A percentile compares a stretch with the other conserved stretches of the same genome.
Evolutionary conservation across 441 rosid genomes (phyloP).

Genomic region (Syzygium syzygioides): DNA sequence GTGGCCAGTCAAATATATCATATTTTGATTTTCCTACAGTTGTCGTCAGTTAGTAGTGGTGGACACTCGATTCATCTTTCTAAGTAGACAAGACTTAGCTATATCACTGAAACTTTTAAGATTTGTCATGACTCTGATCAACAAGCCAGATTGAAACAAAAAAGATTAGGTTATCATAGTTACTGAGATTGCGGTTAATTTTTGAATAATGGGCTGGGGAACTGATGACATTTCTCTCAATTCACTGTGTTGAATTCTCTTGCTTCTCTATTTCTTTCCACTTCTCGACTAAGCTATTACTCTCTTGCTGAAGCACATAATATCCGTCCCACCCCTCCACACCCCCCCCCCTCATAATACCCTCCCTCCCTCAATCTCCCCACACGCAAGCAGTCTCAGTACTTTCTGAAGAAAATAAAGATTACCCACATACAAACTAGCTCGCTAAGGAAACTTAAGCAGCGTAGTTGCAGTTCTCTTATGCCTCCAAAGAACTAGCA

Average conservation of each 20-base stretch:
- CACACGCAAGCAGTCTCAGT: not conserved
- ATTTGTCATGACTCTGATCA: not conserved
- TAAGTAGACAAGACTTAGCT: not conserved
- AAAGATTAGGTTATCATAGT: not conserved
- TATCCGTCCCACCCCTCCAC: too few species aligned
- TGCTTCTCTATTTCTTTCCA: not conserved
- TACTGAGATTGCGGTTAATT: not conserved
- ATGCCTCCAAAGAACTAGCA: not conserved
- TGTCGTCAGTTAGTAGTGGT: not conserved
- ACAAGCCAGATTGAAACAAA: not conserved
- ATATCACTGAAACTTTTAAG: not conserved
- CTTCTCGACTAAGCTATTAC: not conserved
- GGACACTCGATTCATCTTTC: not conserved
- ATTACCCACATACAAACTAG: not conserved
- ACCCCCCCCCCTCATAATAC: too few species aligned
- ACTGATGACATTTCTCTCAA: not conserved
- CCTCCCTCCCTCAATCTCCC: not conserved
- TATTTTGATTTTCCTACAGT: not conserved
- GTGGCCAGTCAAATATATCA: not conserved
- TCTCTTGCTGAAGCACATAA: not conserved
- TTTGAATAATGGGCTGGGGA: not conserved
- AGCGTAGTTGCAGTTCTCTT: not conserved
- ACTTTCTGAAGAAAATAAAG: not conserved
- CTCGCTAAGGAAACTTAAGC: not conserved
- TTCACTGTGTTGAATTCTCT: not conserved